A percentile compares a stretch with the other conserved stretches of the same genome.
Evolutionary conservation across 169 alveolate species (phyloP).

Genomic region (Perkinsus marinus): DNA sequence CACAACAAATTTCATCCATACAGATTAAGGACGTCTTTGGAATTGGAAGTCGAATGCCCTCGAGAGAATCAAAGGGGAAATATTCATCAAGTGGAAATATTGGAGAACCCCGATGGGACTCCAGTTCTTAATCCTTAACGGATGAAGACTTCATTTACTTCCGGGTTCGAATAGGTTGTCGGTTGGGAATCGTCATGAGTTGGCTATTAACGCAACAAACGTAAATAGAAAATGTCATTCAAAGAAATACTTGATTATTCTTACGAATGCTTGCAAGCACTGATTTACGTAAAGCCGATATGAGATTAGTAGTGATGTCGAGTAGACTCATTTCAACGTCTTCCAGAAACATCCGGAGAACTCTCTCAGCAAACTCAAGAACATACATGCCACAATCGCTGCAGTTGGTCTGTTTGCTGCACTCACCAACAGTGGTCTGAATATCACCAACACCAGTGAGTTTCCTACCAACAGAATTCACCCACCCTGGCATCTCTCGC

Average conservation of each 20-base stretch:
- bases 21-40: no score
- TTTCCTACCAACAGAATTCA: not conserved
- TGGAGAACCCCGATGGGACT: no score
- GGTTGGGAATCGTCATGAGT: no score
- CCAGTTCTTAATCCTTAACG: no score
- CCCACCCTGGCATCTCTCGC: not conserved
- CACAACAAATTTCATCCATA: no score
- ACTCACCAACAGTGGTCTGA: not conserved
- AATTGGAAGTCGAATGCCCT: no score
- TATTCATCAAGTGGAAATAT: no score
- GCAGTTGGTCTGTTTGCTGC: not conserved
- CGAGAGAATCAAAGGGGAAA: no score
- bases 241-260: not conserved
- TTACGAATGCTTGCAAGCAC: not conserved
- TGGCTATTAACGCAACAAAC: no score
- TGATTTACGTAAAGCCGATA: not conserved
- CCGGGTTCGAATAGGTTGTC: no score
- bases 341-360: not conserved
- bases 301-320: not conserved
- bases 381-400: not conserved
- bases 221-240: not conserved
- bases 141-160: no score
- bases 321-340: not conserved
- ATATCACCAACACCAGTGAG: not conserved
- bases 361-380: not conserved